These are phyloP conservation scores for Parietichytrium sp. DNA, from an alignment of 108 stramenopile genomes.

Conservation along the genomic window DNA sequence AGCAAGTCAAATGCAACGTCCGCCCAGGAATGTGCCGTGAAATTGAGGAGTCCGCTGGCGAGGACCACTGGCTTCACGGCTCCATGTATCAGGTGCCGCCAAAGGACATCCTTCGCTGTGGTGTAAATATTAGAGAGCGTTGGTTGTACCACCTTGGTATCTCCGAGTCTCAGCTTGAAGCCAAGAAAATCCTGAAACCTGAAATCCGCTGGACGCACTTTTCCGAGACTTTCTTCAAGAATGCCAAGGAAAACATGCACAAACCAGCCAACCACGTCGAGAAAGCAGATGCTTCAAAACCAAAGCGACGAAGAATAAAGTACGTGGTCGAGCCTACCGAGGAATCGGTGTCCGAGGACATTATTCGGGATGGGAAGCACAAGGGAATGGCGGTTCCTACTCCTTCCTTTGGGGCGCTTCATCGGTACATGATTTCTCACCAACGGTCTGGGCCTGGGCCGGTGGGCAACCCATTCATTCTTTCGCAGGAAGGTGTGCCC, in stretches of 20 bases:
- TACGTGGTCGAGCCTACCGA: neutral
- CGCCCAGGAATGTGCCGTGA: neutral
- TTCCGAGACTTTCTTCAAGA: neutral
- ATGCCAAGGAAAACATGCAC: no score
- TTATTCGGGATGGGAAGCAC: conserved; percentile 22
- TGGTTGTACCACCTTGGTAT: conserved; percentile 15
- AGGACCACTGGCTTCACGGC: conserved; percentile 7
- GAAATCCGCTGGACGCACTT: conserved; percentile 35
- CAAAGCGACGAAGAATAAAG: neutral
- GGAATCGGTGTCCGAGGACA: neutral
- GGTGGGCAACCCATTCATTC: no score
- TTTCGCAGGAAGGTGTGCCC: no score
- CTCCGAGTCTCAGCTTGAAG: neutral
- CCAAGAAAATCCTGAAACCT: neutral
- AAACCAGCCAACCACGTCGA: no score
- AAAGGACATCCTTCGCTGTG: neutral
- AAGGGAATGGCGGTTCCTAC: neutral
- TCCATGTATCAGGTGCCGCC: conserved; percentile 19
- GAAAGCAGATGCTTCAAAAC: neutral
- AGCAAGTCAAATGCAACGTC: neutral
- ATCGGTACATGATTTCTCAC: no score
- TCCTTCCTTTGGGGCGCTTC: no score
- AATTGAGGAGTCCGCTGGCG: neutral
- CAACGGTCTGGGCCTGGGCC: no score
- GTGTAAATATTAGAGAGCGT: neutral